Percentiles rank a stretch among this genome's conserved stretches.
These are phyloP conservation scores for Malassezia equina DNA, from an alignment of 1,284 basidiomycete species.

Conservation along the genomic window DNA sequence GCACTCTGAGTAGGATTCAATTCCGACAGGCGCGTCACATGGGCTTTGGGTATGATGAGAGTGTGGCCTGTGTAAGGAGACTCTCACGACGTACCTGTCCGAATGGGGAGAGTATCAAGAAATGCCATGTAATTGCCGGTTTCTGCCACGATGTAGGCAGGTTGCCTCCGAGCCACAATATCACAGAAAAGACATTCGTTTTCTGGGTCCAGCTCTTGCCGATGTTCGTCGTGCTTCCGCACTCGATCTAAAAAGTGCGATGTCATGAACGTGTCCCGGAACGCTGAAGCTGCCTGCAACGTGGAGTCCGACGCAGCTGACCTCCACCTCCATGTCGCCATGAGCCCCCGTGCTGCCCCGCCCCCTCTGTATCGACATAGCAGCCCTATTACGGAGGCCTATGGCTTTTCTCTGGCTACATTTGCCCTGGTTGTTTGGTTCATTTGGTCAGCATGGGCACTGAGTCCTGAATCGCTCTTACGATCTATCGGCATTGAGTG, in stretches of 20 bases:
- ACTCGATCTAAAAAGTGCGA: conserved; percentile 7
- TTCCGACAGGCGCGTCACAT: background rate
- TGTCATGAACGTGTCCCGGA: conserved; percentile 6
- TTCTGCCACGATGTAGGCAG: conserved; percentile 11
- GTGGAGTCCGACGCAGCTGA: background rate
- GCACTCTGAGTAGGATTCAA: background rate
- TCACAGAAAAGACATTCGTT: conserved; percentile 10
- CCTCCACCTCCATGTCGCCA: conserved; percentile 1
- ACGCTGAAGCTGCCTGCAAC: background rate
- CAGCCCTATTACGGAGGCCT: conserved; percentile 14
- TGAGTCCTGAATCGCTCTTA: conserved; percentile 17
- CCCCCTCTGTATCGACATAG: conserved; percentile 9
- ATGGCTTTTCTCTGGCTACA: conserved; percentile 22
- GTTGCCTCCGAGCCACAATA: background rate
- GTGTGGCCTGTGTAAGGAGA: conserved; percentile 5
- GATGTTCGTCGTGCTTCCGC: background rate
- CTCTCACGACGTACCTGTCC: conserved; percentile 4
- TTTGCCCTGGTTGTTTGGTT: conserved; percentile 20
- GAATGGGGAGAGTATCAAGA: conserved; percentile 13
- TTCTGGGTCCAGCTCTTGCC: too few relatives aligned
- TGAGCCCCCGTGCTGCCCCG: background rate
- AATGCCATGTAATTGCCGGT: conserved; percentile 7
- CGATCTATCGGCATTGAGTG: conserved; percentile 17
- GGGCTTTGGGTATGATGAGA: conserved; percentile 9
- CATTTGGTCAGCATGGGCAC: conserved; percentile 20